phyloP scores from a whole-genome alignment of 1,284 basidiomycete species.

The Boletus hoseneyae region DNA sequence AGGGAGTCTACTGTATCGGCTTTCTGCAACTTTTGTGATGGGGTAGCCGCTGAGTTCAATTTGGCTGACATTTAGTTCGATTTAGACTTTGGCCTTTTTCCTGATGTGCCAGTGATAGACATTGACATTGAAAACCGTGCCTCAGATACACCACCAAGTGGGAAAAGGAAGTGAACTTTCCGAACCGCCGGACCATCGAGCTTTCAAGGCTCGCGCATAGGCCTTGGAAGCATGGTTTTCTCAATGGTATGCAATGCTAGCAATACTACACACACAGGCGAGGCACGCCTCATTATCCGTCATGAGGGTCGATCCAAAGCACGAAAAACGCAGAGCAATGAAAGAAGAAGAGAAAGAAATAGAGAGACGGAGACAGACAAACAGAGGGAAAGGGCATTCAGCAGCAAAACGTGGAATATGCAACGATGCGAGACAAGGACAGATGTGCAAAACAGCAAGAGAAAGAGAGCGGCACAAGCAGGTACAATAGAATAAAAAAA shows the following conservation, averaged over 20 bases:
- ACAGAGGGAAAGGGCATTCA: background rate
- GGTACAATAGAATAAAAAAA: conserved; percentile 1
- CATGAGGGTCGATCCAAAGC: background rate
- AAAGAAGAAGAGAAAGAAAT: background rate
- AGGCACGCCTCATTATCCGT: background rate
- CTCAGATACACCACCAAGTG: no score
- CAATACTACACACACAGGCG: conserved; percentile 2
- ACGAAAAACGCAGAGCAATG: conserved; percentile 1
- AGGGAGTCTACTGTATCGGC: no score
- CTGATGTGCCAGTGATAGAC: no score
- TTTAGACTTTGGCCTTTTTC: no score
- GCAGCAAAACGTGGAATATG: background rate
- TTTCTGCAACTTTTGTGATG: no score
- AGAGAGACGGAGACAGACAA: background rate
- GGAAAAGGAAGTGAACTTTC: no score
- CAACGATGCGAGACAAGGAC: background rate
- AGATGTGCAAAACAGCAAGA: conserved; percentile 9
- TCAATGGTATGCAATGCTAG: background rate
- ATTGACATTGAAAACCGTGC: no score
- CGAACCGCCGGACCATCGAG: no score
- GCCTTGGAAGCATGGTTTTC: no score
- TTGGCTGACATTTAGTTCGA: no score
- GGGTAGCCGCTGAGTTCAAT: no score
- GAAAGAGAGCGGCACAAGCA: background rate
- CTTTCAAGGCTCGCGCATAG: no score